A percentile compares a stretch with the other conserved stretches of the same genome.
These are phyloP conservation scores for Aureobasidium leucospermi DNA, from an alignment of 2,329 filamentous ascomycete genomes.

Conservation along the genomic window DNA sequence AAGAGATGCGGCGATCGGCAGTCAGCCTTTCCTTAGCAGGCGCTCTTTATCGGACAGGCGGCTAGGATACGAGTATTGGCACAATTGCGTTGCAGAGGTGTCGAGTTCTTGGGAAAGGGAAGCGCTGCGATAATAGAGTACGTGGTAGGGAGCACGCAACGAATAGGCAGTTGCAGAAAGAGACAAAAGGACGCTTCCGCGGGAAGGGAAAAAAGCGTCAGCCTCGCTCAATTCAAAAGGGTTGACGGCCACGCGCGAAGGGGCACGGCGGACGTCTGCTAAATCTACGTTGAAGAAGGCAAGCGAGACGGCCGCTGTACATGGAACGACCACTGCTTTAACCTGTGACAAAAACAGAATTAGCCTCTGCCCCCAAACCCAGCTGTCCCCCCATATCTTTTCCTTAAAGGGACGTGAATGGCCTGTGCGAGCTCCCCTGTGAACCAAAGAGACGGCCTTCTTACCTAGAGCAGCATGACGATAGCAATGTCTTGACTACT, in stretches of 20 bases:
- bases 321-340: conserved; percentile 12
- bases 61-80: conserved; percentile 4
- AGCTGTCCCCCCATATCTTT: conserved; percentile 8
- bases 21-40: conserved; percentile 11
- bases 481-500: conserved; percentile 5
- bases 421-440: conserved; percentile 3
- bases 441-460: conserved; percentile 4
- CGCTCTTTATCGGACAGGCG: conserved; percentile 9
- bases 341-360: conserved; percentile 15
- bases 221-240: conserved; percentile 5
- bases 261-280: conserved; percentile 9
- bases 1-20: conserved; percentile 15
- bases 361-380: conserved; percentile 12
- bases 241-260: conserved; percentile 10
- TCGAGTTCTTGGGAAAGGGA: neutral
- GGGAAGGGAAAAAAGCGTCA: neutral
- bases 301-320: conserved; percentile 11
- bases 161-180: neutral
- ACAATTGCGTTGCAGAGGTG: neutral
- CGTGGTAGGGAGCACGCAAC: neutral
- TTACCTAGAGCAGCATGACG: neutral
- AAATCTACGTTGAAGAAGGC: conserved; percentile 10
- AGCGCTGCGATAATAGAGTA: neutral
- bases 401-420: neutral
- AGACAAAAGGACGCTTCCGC: neutral